Percentiles rank a stretch among this genome's conserved stretches.
These are phyloP conservation scores for Pseudoscleropodium purum DNA, from an alignment of 225 moss, liverwort and hornwort species.

Conservation along the genomic window DNA sequence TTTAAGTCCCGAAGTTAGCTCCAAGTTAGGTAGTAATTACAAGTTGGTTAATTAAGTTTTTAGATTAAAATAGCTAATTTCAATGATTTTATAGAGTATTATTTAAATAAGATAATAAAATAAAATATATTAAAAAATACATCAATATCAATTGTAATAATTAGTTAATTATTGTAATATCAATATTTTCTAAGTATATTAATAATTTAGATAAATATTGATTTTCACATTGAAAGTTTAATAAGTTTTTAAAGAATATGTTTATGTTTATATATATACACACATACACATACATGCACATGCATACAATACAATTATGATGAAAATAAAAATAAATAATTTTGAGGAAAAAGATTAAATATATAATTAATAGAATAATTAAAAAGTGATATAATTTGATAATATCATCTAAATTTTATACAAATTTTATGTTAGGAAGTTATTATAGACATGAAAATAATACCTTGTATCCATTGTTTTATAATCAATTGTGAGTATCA, in stretches of 20 bases:
- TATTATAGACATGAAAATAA: neutral
- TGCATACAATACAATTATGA: neutral
- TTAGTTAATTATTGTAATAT: neutral
- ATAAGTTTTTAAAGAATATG: neutral
- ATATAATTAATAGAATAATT: too few relatives aligned
- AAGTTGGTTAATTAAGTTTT: neutral
- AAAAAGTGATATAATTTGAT: neutral
- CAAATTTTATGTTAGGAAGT: neutral
- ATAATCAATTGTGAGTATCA: neutral
- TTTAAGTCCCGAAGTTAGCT: neutral
- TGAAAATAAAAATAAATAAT: neutral
- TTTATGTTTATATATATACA: fast-evolving
- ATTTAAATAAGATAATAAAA: neutral
- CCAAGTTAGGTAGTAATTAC: neutral
- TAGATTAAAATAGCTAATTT: neutral
- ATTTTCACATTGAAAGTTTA: neutral
- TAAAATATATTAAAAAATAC: neutral
- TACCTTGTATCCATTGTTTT: neutral
- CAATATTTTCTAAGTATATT: neutral
- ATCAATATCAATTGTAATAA: neutral
- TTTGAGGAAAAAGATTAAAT: neutral
- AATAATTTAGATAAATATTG: neutral
- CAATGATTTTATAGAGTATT: neutral
- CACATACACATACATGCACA: too few relatives aligned
- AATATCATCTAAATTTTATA: neutral